Conservation (phyloP, 169 alveolate genomes). For the Babesia bigemina region DNA sequence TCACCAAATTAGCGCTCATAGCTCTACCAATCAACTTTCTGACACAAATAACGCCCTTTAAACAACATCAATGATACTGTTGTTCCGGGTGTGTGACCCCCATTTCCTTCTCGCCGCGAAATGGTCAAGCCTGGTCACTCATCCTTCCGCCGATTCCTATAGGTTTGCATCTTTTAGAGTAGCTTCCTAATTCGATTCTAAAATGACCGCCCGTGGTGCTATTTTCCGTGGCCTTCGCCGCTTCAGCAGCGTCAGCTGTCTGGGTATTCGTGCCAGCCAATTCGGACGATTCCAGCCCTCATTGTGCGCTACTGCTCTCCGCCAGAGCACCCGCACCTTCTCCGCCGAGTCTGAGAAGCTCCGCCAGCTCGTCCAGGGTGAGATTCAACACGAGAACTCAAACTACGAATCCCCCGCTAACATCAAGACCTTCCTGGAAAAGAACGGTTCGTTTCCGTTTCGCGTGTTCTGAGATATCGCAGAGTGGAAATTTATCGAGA, state of each 20-base stretch:
- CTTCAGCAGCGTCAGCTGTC: slow-evolving; percentile 9
- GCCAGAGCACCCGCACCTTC: slow-evolving; percentile 39
- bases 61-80: no score
- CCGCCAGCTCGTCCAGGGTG: slow-evolving; percentile 78
- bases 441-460: slow-evolving; percentile 21
- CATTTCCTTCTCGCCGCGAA: not conserved
- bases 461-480: not conserved
- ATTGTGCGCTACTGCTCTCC: not conserved
- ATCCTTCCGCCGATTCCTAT: no score
- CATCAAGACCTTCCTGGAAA: slow-evolving; percentile 74
- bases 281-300: slow-evolving; percentile 4
- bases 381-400: slow-evolving; percentile 80
- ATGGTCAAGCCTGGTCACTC: not conserved
- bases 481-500: slow-evolving; percentile 82
- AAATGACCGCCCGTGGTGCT: slow-evolving; percentile 8
- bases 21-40: no score
- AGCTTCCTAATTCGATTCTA: not conserved
- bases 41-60: no score
- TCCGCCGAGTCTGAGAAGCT: slow-evolving; percentile 79
- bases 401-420: slow-evolving; percentile 80
- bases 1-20: no score
- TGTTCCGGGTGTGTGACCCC: not conserved
- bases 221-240: slow-evolving; percentile 35
- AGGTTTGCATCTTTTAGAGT: no score
- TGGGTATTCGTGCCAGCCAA: slow-evolving; percentile 1